Conservation (phyloP, 805 yeast genomes). For the Monosporozyma yasuniensis region DNA sequence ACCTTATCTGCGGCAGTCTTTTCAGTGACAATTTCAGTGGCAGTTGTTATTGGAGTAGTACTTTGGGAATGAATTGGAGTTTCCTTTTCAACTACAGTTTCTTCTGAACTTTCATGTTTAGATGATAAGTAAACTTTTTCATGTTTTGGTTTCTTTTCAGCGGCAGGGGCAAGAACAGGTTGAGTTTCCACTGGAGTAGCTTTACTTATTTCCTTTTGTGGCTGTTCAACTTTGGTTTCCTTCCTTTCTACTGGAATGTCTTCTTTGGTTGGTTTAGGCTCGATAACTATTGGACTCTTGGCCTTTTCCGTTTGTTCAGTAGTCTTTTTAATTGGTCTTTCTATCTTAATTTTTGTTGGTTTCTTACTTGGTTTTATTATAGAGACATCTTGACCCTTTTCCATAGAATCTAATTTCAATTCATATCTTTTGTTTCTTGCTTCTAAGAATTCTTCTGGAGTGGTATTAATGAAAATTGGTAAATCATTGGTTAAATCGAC, state of each 20-base stretch:
- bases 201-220: neutral
- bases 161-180: neutral
- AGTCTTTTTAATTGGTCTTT: neutral
- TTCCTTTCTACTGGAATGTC: neutral
- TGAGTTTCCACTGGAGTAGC: neutral
- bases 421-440: constrained; percentile 21
- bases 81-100: constrained; percentile 3
- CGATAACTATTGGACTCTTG: neutral
- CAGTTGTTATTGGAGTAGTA: constrained; percentile 3
- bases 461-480: constrained; percentile 26
- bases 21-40: constrained; percentile 1
- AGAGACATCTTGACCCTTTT: neutral
- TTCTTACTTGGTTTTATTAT: neutral
- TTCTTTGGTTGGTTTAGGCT: neutral
- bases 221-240: neutral
- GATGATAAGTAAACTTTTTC: neutral
- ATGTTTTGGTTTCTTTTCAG: neutral
- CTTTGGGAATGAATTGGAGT: constrained; percentile 11
- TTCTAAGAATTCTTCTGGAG: constrained; percentile 25
- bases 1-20: neutral
- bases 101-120: neutral
- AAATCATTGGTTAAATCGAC: constrained; percentile 12
- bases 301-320: neutral
- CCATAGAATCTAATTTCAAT: constrained; percentile 7
- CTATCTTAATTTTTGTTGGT: neutral